Base-by-base conservation (phyloP, 164 flowering plant genomes). In the Tetrastigma voinierianum region DNA sequence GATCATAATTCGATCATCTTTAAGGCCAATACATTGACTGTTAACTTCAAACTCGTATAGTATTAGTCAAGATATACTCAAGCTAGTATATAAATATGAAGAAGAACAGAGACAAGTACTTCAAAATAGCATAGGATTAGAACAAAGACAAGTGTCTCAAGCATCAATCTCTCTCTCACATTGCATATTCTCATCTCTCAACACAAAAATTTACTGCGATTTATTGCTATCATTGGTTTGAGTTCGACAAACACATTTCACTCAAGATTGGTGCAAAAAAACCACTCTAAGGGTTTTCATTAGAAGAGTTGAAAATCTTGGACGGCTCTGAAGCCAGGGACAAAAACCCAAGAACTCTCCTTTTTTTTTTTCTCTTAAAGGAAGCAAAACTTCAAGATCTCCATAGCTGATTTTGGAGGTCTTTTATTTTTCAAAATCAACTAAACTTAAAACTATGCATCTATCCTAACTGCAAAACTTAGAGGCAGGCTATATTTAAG, bases 331-430 rank as follows among this genome's bases (percentile, higher is more conserved):
- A 19, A 14, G 25, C 57, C 17, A 21, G 57, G 7, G n/a, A 12
- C 13, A 59, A 67, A 59, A 67, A 9, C 51, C 65, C 56, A 51
- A 61, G 56, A 61, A 16, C 51, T 59, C 64, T 19, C 49, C 17
- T 17, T 10, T n/a, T 51, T 17, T 58, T 46, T 58, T 14, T 21
- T 25, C 21, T 45, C 16, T 10, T 1, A 5, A 57, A 18, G 10
- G n/a, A 25, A 25, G 25, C 55, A 49, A 67, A 65, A 65, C 47
- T 53, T 13, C 52, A 15, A 5, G 16, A 49, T 14, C 18, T n/a
- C 16, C n/a, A 13, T 3, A 13, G 6, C 61, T 24, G 40, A 19
- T 14, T 32, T 24, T 14, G 46, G 46, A 16, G 46, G 9, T 57
- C 45, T 25, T 57, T 57, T 57, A 32, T 57, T 57, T n/a, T 43